These are phyloP conservation scores for Scortechinia acanthostroma DNA, from an alignment of 2,329 filamentous ascomycete species.

Conservation along the genomic window DNA sequence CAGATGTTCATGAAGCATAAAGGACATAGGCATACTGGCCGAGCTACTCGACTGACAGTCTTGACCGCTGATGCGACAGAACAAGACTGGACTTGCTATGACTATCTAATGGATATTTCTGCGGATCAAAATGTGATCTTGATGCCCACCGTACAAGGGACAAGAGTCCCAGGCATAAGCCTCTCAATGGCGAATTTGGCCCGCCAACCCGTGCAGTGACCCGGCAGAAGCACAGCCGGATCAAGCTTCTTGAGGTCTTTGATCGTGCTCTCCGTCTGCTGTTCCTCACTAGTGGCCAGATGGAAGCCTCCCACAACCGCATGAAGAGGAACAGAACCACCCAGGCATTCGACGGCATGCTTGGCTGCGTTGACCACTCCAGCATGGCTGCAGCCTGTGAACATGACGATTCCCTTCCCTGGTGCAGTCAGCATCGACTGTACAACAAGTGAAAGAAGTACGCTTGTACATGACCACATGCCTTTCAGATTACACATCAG, in stretches of 20 bases:
- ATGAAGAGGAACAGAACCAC: constrained; percentile 28
- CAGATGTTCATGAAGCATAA: too few relatives aligned
- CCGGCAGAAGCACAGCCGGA: constrained; percentile 39
- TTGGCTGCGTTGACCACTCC: constrained; percentile 41
- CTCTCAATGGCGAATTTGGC: constrained; percentile 43
- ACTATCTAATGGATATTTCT: too few relatives aligned
- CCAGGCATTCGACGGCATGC: constrained; percentile 30
- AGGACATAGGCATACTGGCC: too few relatives aligned
- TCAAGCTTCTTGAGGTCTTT: constrained; percentile 35
- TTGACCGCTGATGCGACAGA: too few relatives aligned
- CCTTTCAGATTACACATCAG: constrained; percentile 44
- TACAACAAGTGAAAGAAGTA: background rate
- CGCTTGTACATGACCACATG: constrained; percentile 14
- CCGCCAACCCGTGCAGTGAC: constrained; percentile 47
- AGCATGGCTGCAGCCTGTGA: constrained; percentile 47
- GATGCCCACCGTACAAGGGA: constrained; percentile 39
- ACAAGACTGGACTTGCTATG: too few relatives aligned
- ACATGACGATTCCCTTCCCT: constrained; percentile 42
- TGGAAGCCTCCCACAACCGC: constrained; percentile 45
- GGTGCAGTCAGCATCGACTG: background rate
- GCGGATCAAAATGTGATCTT: constrained; percentile 16
- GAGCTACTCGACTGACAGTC: too few relatives aligned
- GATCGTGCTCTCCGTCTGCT: constrained; percentile 33
- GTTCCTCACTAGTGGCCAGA: constrained; percentile 33
- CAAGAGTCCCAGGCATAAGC: constrained; percentile 36